Evolutionary conservation across 1,284 basidiomycete species (phyloP), one percentile per base, ranked within the genome.

Genomic region (Ustilago cynodontis): DNA sequence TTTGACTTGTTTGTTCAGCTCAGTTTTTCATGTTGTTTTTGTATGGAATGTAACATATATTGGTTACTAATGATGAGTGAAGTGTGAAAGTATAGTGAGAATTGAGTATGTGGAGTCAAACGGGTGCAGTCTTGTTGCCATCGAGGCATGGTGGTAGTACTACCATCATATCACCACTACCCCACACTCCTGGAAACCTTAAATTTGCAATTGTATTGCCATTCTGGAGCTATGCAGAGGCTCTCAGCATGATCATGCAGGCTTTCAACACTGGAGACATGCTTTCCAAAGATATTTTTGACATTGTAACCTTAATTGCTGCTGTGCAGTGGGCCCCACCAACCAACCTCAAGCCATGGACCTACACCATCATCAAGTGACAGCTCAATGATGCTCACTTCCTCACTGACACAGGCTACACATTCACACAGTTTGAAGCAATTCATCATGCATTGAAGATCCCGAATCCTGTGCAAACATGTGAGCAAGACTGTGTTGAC

Each of bases 211-310:
- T 50, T 50, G 28, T 28, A 50, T 43, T 50, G 49, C 13, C 28
- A 24, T 29, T 20, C n/a, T 29, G 31, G 10, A 7, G 29, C 9
- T n/a, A 24, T 3, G 14, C 29, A 43, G 56, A 47, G 28, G 3
- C n/a, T 58, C 24, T 58, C 11, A 29, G 35, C 43, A 20, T n/a
- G 43, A 58, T 58, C 43, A 45, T 49, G 56, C 41, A 43, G 41
- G 20, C 20, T 7, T 7, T 43, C 7, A n/a, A 22, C 41, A 20
- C 41, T 11, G 41, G 7, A 20, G 41, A 43, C n/a, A 43, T n/a
- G 8, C n/a, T 43, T 10, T n/a, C n/a, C 4, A n/a, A 22, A 7
- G 41, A 43, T 8, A 8, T 8, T 22, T 3, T 20, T 20, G 20
- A 43, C n/a, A 20, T 43, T 14, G 20, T 43, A 20, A 43, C n/a